Percentiles rank a stretch among this genome's conserved stretches.
Evolutionary conservation across 2,329 filamentous ascomycete genomes (phyloP).

Genomic region (Didymellaceae sp.): DNA sequence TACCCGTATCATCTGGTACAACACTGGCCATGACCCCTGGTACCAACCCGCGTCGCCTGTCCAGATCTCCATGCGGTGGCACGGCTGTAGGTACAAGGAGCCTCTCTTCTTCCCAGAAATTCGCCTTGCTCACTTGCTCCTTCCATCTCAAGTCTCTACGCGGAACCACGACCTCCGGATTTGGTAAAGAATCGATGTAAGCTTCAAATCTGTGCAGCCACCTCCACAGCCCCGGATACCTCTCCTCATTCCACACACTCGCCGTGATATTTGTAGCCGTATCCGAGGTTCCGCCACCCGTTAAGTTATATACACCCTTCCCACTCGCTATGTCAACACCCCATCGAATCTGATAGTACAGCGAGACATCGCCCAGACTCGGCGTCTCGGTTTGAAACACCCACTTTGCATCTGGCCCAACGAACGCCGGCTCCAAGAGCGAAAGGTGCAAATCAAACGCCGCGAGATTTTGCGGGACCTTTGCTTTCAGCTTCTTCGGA

Average conservation of each 20-base stretch:
- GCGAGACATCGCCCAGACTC: constrained; percentile 45
- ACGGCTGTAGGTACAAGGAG: background rate
- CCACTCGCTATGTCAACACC: constrained; percentile 49
- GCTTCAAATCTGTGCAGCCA: constrained; percentile 48
- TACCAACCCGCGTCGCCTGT: constrained; percentile 34
- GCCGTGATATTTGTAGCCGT: constrained; percentile 22
- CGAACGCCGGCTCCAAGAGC: constrained; percentile 48
- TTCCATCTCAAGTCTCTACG: constrained; percentile 12
- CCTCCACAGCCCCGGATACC: constrained; percentile 46
- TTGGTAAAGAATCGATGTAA: constrained; percentile 40
- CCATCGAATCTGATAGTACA: constrained; percentile 51
- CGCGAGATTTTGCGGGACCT: constrained; percentile 48
- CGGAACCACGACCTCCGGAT: constrained; percentile 27
- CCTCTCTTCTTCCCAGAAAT: background rate
- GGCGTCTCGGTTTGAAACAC: constrained; percentile 45
- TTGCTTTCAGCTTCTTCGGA: constrained; percentile 48
- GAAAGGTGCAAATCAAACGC: constrained; percentile 48
- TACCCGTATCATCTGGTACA: constrained; percentile 51
- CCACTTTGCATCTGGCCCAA: constrained; percentile 39
- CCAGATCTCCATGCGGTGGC: background rate
- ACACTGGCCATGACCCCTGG: constrained; percentile 43
- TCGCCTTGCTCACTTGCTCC: background rate
- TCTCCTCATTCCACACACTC: constrained; percentile 45
- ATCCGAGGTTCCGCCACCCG: constrained; percentile 43
- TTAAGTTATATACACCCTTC: constrained; percentile 44